Evolutionary conservation across 2,329 filamentous ascomycete species (phyloP), one percentile per base, ranked within the genome.

Genomic region (Fusarium transvaalense): DNA sequence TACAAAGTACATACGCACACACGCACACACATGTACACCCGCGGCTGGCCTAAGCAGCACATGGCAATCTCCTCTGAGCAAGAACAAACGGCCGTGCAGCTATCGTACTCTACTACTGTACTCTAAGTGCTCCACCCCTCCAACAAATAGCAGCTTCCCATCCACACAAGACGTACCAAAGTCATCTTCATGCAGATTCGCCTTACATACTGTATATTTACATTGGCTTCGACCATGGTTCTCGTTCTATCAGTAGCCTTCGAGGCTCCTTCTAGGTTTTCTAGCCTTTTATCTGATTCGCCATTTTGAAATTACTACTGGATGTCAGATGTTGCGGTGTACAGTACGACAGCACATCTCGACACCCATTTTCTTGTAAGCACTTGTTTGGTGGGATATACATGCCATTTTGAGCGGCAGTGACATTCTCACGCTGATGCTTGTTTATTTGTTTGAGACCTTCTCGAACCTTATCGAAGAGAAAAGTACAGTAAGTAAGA

Each of bases 241-340:
- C 50, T 37, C 31, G 42, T 57, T 64, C 50, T 37, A 25, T 42
- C 31, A 37, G 27, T 23, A 38, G 31, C 42, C 50, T 64, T 68
- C 54, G 39, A 65, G 50, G 52, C 66, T 25, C 9, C 35, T 69
- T 69, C 66, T 66, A 62, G 56, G 35, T 67, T 56, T 68, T 69
- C 66, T 59, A 69, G 66, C 56, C 47, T 54, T 45, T 47, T 13
- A 4, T 15, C 13, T 56, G 41, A 56, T 66, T 46, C 38, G 46
- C 21, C 29, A 23, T 39, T 31, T 34, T 2, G n/a, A 37, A 45
- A 51, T 37, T 21, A 52, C 21, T 9, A 21, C 13, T 29, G 14
- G 13, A 39, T 38, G 10, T 38, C 29, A 50, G 19, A 21, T 39
- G 23, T 65, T 65, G 62, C 55, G 61, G 62, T 65, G 62, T 64